Evolutionary conservation across 352 stramenopile species (phyloP).

Genomic region (Phytopythium sindhum): DNA sequence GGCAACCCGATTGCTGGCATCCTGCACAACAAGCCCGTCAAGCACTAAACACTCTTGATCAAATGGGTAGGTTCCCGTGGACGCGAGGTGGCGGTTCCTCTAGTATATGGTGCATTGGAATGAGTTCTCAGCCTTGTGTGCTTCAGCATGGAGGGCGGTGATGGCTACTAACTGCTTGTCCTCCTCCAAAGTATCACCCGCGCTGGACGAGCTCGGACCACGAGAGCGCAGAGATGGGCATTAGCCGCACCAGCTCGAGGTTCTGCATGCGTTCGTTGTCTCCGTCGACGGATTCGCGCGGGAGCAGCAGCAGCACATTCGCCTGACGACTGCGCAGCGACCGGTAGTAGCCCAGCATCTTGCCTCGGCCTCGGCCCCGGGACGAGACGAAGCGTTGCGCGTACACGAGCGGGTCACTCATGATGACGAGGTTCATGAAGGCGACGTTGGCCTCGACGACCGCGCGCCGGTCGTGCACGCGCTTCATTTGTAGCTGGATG

Average conservation of each 20-base stretch:
- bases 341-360: not conserved
- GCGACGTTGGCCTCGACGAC: constrained; percentile 1
- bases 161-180: not conserved
- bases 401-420: constrained; percentile 1
- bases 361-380: not conserved
- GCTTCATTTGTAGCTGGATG: not conserved
- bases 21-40: constrained; percentile 41
- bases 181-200: not conserved
- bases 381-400: not conserved
- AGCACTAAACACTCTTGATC: constrained; percentile 21
- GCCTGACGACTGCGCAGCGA: not conserved
- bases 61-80: not conserved
- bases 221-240: not conserved
- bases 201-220: constrained; percentile 1
- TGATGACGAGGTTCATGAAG: constrained; percentile 4
- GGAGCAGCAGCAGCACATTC: not conserved
- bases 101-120: not conserved
- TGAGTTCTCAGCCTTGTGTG: not conserved
- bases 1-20: constrained; percentile 56
- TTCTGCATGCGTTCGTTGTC: constrained; percentile 1
- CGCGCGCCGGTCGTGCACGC: not conserved
- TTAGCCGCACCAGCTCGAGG: not conserved
- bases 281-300: not conserved
- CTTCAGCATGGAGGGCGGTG: not conserved
- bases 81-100: not conserved